Base-by-base conservation (phyloP, 2,329 filamentous ascomycete genomes). In the Clonostachys sp. region DNA sequence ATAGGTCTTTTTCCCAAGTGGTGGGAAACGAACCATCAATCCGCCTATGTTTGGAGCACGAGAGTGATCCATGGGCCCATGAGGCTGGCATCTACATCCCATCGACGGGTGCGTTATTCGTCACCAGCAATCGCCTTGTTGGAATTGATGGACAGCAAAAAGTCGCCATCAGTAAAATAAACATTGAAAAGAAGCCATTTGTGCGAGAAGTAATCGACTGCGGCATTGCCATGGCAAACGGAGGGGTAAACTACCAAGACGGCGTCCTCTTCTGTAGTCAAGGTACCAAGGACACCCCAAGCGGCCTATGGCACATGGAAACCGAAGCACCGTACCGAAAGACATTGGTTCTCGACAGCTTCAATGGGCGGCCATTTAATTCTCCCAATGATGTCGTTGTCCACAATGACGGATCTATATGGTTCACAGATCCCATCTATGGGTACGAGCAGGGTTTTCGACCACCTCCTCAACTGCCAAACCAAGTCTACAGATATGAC, bases 371-470 rank as follows among this genome's bases (percentile, higher is more conserved):
- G 7, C 60, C 64, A 3, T 78, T 78, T 56, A 77, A 76, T 54
- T 74, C 70, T 3, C 60, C 72, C 41, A 75, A 76, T 50, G 74
- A 77, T 47, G 70, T 77, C 5, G 66, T 74, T 6, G 59, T 72
- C 13, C 60, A 65, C 41, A 53, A 51, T 1, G 71, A 74, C 48
- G 70, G 70, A 5, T 62, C 61, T 6, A 63, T 78, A 20, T 77
- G 73, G 72, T 77, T 77, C 53, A 77, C 73, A 0, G 74, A 77
- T 53, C 71, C 73, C 1, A 60, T 64, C 9, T 77, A 78, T 54
- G 75, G 74, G 9, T 67, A 60, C 24, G 67, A 74, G 48, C 73
- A 77, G 51, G 65, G 70, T 10, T 72, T 74, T 52, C 63, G 74
- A 10, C 68, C 67, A 10, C 55, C 57, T 10, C 71, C 74, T 2